Evolutionary conservation across 768 basidiomycete species (phyloP).

Genomic region (Flagelloscypha sp.): DNA sequence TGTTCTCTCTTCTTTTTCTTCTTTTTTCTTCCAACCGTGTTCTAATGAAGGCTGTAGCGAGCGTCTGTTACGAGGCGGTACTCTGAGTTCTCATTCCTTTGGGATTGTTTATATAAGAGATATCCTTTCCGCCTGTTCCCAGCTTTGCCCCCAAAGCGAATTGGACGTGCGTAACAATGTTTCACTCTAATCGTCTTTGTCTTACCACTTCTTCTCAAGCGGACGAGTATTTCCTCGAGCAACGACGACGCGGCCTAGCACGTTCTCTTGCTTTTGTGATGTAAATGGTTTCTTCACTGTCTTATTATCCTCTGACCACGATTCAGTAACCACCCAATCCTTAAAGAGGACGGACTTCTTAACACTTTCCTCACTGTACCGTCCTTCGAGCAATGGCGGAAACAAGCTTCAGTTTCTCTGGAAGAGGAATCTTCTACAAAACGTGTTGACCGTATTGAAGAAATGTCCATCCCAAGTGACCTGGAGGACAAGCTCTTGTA

Average conservation of each 20-base stretch:
- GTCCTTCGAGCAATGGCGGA: conserved; percentile 84
- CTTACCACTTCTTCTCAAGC: conserved; percentile 33
- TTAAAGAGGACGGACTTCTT: conserved; percentile 81
- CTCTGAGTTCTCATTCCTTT: conserved; percentile 86
- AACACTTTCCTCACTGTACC: conserved; percentile 75
- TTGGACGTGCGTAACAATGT: conserved; percentile 64
- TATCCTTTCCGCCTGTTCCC: conserved; percentile 93
- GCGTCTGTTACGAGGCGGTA: conserved; percentile 77
- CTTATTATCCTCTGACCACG: neutral
- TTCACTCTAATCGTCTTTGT: neutral
- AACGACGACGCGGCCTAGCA: conserved; percentile 63
- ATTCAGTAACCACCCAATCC: conserved; percentile 78
- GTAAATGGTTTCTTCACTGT: conserved; percentile 29
- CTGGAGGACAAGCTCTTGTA: conserved; percentile 84
- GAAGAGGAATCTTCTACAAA: conserved; percentile 86
- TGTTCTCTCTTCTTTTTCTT: conserved; percentile 18
- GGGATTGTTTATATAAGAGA: conserved; percentile 76
- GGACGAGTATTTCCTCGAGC: conserved; percentile 87
- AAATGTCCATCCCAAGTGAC: conserved; percentile 90
- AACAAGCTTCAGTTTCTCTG: conserved; percentile 61
- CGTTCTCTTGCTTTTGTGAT: conserved; percentile 75
- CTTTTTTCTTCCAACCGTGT: conserved; percentile 7
- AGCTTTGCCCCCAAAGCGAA: conserved; percentile 82
- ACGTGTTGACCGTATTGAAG: conserved; percentile 71
- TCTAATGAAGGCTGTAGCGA: conserved; percentile 37